These are phyloP conservation scores for Cornus kousa DNA, from an alignment of 148 eudicot genomes.

Conservation along the genomic window DNA sequence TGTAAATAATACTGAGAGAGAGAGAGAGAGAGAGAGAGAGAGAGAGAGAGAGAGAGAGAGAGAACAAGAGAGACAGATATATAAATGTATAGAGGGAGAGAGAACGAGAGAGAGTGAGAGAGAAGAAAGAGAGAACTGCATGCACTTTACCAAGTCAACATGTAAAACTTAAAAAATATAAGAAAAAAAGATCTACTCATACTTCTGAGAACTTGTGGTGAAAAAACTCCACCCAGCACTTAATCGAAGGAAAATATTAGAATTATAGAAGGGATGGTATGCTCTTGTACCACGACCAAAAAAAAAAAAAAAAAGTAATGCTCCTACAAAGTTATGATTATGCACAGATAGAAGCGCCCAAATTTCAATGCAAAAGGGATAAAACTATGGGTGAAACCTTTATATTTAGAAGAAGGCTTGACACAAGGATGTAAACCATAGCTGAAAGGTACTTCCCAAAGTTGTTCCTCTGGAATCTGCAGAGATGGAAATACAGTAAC, in stretches of 20 bases:
- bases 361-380: background rate
- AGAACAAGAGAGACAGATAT: background rate
- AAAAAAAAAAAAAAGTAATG: background rate
- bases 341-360: background rate
- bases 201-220: background rate
- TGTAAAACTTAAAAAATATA: background rate
- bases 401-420: conserved; percentile 58
- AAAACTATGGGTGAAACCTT: conserved; percentile 39
- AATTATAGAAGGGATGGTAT: background rate
- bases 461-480: conserved; percentile 43
- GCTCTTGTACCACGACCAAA: background rate
- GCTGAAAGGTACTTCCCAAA: conserved; percentile 51
- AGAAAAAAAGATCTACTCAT: background rate
- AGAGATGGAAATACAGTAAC: conserved; percentile 6
- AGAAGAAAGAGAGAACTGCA: background rate
- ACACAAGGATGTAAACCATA: conserved; percentile 59
- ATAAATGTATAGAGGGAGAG: background rate
- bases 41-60: too few species aligned
- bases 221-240: background rate
- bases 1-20: background rate
- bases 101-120: too few species aligned
- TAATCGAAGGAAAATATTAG: background rate
- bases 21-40: background rate
- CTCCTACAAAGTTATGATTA: background rate
- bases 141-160: background rate